These are phyloP conservation scores for Bolboschoenus planiculmis DNA, from an alignment of 176 grass and related monocot genomes.

Conservation along the genomic window DNA sequence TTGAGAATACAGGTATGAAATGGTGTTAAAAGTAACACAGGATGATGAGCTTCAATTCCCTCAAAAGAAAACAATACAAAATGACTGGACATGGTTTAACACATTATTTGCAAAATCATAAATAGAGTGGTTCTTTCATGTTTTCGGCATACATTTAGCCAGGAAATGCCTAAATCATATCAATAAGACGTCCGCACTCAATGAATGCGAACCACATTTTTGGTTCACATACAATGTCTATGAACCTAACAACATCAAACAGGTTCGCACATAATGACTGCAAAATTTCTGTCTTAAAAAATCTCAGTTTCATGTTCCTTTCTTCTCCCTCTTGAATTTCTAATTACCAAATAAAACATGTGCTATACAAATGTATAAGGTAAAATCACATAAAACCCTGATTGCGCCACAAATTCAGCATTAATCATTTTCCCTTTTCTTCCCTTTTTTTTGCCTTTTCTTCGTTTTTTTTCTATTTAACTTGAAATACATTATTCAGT, in stretches of 20 bases:
- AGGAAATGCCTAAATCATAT: background rate
- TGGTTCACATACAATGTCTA: background rate
- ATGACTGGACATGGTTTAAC: background rate
- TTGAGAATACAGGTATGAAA: constrained; percentile 1
- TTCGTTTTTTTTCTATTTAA: background rate
- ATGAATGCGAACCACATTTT: background rate
- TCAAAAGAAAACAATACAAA: background rate
- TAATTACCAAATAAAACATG: background rate
- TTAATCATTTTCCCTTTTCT: background rate
- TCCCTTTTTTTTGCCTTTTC: background rate
- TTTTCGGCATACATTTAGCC: background rate
- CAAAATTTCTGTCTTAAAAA: background rate
- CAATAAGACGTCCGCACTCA: background rate
- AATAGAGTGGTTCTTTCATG: background rate
- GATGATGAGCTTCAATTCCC: background rate
- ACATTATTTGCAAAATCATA: background rate
- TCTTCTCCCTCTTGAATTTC: background rate
- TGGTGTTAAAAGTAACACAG: background rate
- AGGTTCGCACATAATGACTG: background rate
- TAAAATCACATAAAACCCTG: background rate
- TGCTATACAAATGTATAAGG: background rate
- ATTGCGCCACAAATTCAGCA: background rate
- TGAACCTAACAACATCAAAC: background rate
- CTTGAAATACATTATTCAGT: background rate
- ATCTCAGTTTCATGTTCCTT: background rate